Conservation (phyloP, 2,329 filamentous ascomycete species). For the Epichloe brachyelytri region DNA sequence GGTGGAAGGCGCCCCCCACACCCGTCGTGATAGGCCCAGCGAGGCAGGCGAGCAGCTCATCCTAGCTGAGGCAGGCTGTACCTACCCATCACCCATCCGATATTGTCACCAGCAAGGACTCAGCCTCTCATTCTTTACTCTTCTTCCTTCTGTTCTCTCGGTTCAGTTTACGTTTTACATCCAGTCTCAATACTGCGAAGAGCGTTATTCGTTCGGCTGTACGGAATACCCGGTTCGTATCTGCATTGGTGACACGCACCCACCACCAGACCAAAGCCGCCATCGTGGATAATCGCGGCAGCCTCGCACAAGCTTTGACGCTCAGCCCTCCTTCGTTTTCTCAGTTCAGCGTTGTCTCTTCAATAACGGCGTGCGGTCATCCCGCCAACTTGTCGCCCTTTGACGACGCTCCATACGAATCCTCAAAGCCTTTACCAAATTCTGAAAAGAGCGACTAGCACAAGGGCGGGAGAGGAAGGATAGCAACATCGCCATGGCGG, state of each 20-base stretch:
- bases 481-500: constrained; percentile 1
- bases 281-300: too few species aligned
- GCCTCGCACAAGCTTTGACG: not conserved
- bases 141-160: too few species aligned
- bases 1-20: not conserved
- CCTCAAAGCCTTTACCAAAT: not conserved
- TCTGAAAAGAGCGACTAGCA: not conserved
- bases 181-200: too few species aligned
- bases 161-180: too few species aligned
- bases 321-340: not conserved
- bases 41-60: not conserved
- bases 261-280: too few species aligned
- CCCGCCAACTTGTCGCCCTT: not conserved
- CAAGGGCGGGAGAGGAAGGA: not conserved
- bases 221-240: too few species aligned
- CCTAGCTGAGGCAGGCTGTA: too few species aligned
- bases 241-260: too few species aligned
- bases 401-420: not conserved
- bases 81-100: too few species aligned
- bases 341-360: not conserved
- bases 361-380: not conserved
- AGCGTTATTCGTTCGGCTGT: too few species aligned
- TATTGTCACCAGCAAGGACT: not conserved
- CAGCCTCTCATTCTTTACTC: not conserved
- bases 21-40: not conserved